Conservation (phyloP, 148 eudicot genomes). For the Silene uniflora region DNA sequence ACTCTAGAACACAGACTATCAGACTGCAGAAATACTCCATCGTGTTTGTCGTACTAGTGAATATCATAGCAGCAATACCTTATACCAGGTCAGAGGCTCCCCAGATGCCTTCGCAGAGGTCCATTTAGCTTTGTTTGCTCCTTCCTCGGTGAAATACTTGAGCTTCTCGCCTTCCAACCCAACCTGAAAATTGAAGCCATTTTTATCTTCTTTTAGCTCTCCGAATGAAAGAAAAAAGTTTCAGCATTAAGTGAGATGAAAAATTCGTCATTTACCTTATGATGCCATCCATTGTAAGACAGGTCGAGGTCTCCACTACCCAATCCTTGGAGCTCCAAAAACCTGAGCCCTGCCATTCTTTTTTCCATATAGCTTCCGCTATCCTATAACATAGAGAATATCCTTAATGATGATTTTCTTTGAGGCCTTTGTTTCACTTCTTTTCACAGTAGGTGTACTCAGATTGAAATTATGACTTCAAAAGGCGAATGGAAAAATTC, state of each 20-base stretch:
- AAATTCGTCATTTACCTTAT: constrained; percentile 40
- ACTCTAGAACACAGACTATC: background rate
- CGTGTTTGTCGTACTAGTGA: background rate
- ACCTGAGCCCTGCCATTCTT: constrained; percentile 59
- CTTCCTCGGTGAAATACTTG: constrained; percentile 56
- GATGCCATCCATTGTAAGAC: constrained; percentile 60
- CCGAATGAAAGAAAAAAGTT: background rate
- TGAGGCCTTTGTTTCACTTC: background rate
- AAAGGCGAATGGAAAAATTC: background rate
- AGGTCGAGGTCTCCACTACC: constrained; percentile 75
- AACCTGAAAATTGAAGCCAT: constrained; percentile 28
- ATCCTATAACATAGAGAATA: constrained; percentile 39
- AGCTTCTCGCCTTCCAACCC: constrained; percentile 60
- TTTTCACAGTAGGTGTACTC: background rate
- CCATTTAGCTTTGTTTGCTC: constrained; percentile 54
- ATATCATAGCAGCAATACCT: constrained; percentile 37
- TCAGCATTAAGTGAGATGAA: background rate
- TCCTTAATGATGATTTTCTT: constrained; percentile 5
- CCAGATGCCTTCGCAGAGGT: constrained; percentile 33
- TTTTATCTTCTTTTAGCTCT: constrained; percentile 5
- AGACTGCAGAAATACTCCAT: background rate
- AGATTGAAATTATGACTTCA: background rate
- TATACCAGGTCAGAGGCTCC: constrained; percentile 69
- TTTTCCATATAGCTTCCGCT: constrained; percentile 87
- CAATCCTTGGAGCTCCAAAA: constrained; percentile 52